Base-by-base conservation (phyloP, 2,329 filamentous ascomycete species). In the Fonsecaea pugnacius region DNA sequence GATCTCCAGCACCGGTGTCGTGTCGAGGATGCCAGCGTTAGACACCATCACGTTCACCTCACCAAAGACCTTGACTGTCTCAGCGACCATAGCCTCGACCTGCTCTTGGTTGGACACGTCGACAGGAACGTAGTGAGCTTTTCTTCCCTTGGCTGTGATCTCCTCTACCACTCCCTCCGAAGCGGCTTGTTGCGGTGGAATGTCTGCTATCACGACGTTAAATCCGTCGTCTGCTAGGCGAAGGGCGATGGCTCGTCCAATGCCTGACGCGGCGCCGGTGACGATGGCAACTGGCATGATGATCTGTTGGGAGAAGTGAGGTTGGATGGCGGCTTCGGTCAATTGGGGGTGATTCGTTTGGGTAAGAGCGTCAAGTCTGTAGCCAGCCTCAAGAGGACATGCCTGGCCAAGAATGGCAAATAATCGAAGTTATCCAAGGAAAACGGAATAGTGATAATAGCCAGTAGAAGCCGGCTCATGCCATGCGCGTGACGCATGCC, bases 11-110 rank as follows among this genome's bases (percentile, higher is more conserved):
- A 87, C 70, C 0, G 76, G 68, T 67, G 84, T 84, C 8, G 87
- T 82, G 65, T 86, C 83, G 0, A 82, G 81, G 48, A 88, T 86
- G 4, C 85, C 86, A 0, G 86, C 86, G 64, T 89, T 89, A 24
- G 85, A 85, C 10, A 88, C 77, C 84, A 82, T 81, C 4, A 78
- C 78, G 63, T 79, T 70, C n/a, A 74, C 57, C 1, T 84, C 82
- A 0, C 86, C 87, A 0, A 89, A 75, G 51, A 82, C 76, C 1
- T 78, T 72, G 0, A 86, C 83, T 4, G 81, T 82, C 9, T 75
- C 78, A 60, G 81, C 71, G 6, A 89, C 78, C 72, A 89, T 78
- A 0, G 70, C 67, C 62, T 82, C 74, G 4, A 89, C 86, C 62
- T 88, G 78, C 2, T 73, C 65, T 27, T 81, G 75, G 4, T 80